phyloP scores from a whole-genome alignment of 352 stramenopile species.

The Globisporangium echinulatum region DNA sequence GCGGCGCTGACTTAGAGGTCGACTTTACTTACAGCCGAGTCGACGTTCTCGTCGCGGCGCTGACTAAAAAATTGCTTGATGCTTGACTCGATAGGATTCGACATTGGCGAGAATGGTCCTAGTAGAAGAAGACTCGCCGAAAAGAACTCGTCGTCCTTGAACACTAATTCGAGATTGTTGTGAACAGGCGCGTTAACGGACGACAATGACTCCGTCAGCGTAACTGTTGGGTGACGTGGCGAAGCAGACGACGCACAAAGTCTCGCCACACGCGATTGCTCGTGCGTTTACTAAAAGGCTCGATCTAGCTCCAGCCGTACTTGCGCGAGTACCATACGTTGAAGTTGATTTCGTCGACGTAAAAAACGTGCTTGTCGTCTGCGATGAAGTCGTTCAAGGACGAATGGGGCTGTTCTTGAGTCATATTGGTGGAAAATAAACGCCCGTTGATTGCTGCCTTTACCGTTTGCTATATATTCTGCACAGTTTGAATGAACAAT shows the following conservation, averaged over 20 bases:
- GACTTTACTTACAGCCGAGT: conserved; percentile 10
- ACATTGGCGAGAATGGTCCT: conserved; percentile 9
- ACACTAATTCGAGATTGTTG: conserved; percentile 2
- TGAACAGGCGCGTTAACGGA: conserved; percentile 14
- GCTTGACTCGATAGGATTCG: conserved; percentile 11
- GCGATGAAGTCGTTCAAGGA: not conserved
- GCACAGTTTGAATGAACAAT: no score
- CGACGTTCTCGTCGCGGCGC: not conserved
- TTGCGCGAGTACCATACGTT: not conserved
- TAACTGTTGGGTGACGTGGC: not conserved
- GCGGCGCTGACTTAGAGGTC: not conserved
- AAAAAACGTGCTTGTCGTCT: not conserved
- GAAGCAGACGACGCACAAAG: not conserved
- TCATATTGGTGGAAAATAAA: not conserved
- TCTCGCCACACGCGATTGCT: not conserved
- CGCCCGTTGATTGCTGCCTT: not conserved
- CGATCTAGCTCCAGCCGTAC: not conserved
- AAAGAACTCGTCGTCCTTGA: conserved; percentile 12
- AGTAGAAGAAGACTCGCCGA: conserved; percentile 7
- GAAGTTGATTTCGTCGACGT: not conserved
- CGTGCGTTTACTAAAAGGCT: no score
- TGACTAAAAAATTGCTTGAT: no score
- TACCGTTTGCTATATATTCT: not conserved
- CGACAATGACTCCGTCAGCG: conserved; percentile 1
- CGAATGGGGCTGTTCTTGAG: not conserved